Evolutionary conservation across 1,139 yeast genomes (phyloP), one percentile per base, ranked within the genome.

Genomic region (Saccharomyces hybrid): DNA sequence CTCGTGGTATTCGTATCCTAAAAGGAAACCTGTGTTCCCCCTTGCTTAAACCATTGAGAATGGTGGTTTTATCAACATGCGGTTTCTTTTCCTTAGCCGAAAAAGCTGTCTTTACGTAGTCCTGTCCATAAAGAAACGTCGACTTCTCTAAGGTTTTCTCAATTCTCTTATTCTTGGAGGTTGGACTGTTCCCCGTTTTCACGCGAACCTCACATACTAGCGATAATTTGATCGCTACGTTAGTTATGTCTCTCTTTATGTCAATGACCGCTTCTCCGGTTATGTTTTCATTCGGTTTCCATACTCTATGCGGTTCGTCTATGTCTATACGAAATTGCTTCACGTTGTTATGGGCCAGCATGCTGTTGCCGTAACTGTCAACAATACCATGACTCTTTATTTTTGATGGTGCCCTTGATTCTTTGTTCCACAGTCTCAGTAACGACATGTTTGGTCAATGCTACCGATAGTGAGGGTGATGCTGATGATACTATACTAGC

Each of bases 11-110:
- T 60, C 81, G 84, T 49, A 89, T 88, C 52, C 86, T 82, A 65
- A 90, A 90, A 13, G 96, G 96, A 67, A 90, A 90, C 44, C 88
- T 74, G 69, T 90, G 97, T 64, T 88, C 93, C 30, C 97, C 97
- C 61, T 83, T 82, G 49, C 81, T 79, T 27, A 86, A 67, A 0
- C 88, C 88, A 30, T 66, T 65, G 2, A 57, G 23, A 13, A 44
- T 31, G 8, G 46, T 50, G 6, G 56, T 63, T 44, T 63, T 51
- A 16, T 59, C 42, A 54, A 59, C 49, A 27, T 61, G 63, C 49
- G 67, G 71, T 41, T 61, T 61, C 31, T 62, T 66, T 9, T 55
- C 28, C 11, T 47, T 48, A 11, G 51, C 56, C 5, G 61, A 61
- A 25, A 57, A 53, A 13, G 30, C 50, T 6, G 42, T 9, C 28